These are phyloP conservation scores for Cladophialophora psammophila DNA, from an alignment of 2,329 filamentous ascomycete species.

Conservation along the genomic window DNA sequence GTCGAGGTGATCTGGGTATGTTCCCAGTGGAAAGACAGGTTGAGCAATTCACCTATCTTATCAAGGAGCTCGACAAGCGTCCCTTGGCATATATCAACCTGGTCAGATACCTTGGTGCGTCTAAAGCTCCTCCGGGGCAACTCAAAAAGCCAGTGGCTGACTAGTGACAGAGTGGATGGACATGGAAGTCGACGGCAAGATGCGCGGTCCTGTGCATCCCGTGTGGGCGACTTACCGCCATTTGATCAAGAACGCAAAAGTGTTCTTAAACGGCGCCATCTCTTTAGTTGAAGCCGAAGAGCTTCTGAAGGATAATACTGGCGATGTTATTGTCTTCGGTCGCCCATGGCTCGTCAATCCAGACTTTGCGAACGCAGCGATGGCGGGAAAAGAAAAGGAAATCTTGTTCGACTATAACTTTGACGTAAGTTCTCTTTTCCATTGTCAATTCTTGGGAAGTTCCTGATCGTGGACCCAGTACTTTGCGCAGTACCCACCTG, in stretches of 20 bases:
- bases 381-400: slow-evolving; percentile 17
- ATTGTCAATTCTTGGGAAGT: background rate
- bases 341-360: slow-evolving; percentile 16
- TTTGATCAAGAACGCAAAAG: slow-evolving; percentile 19
- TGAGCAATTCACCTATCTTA: slow-evolving; percentile 16
- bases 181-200: slow-evolving; percentile 22
- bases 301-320: slow-evolving; percentile 12
- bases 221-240: slow-evolving; percentile 19
- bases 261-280: slow-evolving; percentile 17
- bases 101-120: slow-evolving; percentile 16
- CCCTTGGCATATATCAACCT: slow-evolving; percentile 17
- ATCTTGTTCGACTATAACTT: slow-evolving; percentile 18
- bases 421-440: slow-evolving; percentile 11
- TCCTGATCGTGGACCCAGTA: background rate
- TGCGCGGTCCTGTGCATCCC: slow-evolving; percentile 11
- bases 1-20: slow-evolving; percentile 18
- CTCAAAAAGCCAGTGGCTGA: background rate
- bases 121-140: background rate
- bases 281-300: slow-evolving; percentile 17
- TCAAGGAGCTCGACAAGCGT: slow-evolving; percentile 18
- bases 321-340: slow-evolving; percentile 14
- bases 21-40: slow-evolving; percentile 16
- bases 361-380: slow-evolving; percentile 15
- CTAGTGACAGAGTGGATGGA: slow-evolving; percentile 15
- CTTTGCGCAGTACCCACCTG: slow-evolving; percentile 15